Percentiles rank a stretch among this genome's conserved stretches.
These are phyloP conservation scores for Boletus rubropictus DNA, from an alignment of 768 basidiomycete species.

Conservation along the genomic window DNA sequence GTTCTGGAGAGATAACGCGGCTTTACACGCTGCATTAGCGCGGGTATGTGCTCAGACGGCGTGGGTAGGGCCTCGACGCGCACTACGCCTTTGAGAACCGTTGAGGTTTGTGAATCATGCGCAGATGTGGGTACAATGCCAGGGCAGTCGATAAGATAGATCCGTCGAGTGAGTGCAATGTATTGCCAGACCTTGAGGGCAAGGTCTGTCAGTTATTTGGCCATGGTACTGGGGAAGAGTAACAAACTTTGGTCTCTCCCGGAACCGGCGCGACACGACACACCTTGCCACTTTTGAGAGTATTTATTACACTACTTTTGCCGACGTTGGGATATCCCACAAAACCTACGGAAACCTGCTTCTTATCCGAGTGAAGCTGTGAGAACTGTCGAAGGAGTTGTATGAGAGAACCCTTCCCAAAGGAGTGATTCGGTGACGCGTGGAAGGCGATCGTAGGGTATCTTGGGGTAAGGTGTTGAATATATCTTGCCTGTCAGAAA, in stretches of 20 bases:
- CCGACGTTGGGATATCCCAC: constrained; percentile 98
- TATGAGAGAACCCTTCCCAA: constrained; percentile 97
- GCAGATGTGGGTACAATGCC: constrained; percentile 95
- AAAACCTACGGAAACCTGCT: constrained; percentile 97
- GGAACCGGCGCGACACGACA: constrained; percentile 95
- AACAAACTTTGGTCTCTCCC: constrained; percentile 82
- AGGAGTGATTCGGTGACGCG: constrained; percentile 97
- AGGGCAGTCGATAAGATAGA: constrained; percentile 99
- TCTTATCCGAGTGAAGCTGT: constrained; percentile 95
- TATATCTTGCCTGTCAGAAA: constrained; percentile 74
- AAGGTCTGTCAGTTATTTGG: neutral
- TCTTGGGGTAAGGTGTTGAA: constrained; percentile 88
- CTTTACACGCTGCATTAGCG: constrained; percentile 86
- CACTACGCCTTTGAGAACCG: constrained; percentile 93
- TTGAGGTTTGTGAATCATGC: constrained; percentile 82
- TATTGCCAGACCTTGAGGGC: constrained; percentile 88
- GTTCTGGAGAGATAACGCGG: constrained; percentile 86
- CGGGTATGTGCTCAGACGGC: constrained; percentile 88
- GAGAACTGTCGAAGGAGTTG: constrained; percentile 95
- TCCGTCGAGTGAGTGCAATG: constrained; percentile 90
- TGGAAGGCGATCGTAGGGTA: constrained; percentile 98
- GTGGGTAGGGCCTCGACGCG: constrained; percentile 91
- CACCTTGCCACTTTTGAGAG: constrained; percentile 95
- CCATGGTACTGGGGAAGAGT: neutral
- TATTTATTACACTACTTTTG: constrained; percentile 97